Base-by-base conservation (phyloP, 352 stramenopile species). In the Globisporangium viniferum region DNA sequence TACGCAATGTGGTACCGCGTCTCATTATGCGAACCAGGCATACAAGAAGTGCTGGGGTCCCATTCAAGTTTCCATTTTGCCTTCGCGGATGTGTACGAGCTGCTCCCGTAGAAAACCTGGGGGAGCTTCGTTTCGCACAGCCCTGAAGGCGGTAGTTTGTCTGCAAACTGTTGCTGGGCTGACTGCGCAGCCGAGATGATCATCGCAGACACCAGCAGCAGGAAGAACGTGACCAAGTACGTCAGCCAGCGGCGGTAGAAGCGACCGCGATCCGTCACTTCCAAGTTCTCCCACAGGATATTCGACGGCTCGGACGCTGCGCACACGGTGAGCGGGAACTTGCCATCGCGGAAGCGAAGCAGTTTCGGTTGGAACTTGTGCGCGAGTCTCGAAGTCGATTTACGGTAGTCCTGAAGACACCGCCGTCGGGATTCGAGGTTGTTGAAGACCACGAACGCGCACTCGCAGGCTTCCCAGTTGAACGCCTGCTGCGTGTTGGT, bases 401-500 rank as follows among this genome's bases (percentile, higher is more conserved):
- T 75, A 1, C 80, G 75, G 65, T 97, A 96, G 78, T 97, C 90
- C n/a, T 79, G 68, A 6, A 96, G 48, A 53, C 89, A 96, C 1
- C 88, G 76, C 1, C 82, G 80, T 3, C 73, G 76, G 8, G 86
- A 95, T 64, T 95, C 89, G 48, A 94, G 55, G 62, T 95, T 90
- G 68, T 96, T 91, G 66, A 97, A 97, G 3, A 96, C 86, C 0
- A 97, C 82, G 59, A 95, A 96, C 0, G 90, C 90, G 59, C 86
- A 94, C 46, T 91, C 76, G 35, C 84, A 93, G 6, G 81, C 81
- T 1, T 84, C 78, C 57, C 77, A 77, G 56, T 92, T 73, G 36
- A 93, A 90, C 0, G 73, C 78, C 14, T 76, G 73, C 2, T 73
- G 62, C 0, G 74, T 76, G 3, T 73, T 80, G 2, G 73, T 68